phyloP scores from a whole-genome alignment of 805 yeast genomes.

The Ogataea corticis region DNA sequence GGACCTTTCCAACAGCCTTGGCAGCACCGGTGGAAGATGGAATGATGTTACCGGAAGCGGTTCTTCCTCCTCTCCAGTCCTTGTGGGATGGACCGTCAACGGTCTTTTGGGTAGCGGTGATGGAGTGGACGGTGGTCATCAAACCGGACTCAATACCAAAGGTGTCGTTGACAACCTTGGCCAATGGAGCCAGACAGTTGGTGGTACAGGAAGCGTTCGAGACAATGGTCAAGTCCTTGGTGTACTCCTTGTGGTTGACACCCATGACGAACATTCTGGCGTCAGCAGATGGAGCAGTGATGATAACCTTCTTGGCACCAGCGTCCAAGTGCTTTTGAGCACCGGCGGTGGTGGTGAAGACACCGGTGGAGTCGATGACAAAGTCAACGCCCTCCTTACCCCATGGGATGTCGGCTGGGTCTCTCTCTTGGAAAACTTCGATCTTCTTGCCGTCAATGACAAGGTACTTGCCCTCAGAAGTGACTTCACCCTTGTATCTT shows the following conservation, averaged over 20 bases:
- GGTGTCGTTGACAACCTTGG: conserved; percentile 82
- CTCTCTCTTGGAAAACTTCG: conserved; percentile 74
- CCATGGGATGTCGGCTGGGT: conserved; percentile 90
- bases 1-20: conserved; percentile 95
- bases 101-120: conserved; percentile 94
- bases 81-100: conserved; percentile 97
- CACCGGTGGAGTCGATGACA: conserved; percentile 94
- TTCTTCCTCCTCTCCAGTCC: conserved; percentile 99
- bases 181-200: conserved; percentile 93
- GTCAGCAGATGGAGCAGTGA: conserved; percentile 91
- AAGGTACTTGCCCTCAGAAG: conserved; percentile 54
- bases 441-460: conserved; percentile 70
- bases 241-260: conserved; percentile 81
- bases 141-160: conserved; percentile 90
- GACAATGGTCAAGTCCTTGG: conserved; percentile 70
- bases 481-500: conserved; percentile 73
- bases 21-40: conserved; percentile 98
- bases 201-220: conserved; percentile 97
- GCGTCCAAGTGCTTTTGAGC: conserved; percentile 83
- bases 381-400: conserved; percentile 76
- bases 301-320: conserved; percentile 93
- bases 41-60: conserved; percentile 92
- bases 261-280: conserved; percentile 96
- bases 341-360: conserved; percentile 79
- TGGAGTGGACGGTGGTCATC: conserved; percentile 96